These are phyloP conservation scores for Solanum ahanhuiri DNA, from an alignment of 257 asterid genomes.

Conservation along the genomic window DNA sequence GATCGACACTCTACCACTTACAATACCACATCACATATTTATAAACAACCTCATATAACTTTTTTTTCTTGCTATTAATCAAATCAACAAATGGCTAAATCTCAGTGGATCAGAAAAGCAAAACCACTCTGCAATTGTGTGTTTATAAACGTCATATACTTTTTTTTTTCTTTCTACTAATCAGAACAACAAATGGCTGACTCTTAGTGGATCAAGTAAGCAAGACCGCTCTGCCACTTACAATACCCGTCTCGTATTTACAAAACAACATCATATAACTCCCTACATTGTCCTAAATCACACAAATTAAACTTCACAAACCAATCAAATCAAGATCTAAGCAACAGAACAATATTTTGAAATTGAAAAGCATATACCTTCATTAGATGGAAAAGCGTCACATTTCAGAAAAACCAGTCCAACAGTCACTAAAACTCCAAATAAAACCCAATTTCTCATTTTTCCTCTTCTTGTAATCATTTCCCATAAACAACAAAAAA, in stretches of 20 bases:
- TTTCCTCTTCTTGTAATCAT: background rate
- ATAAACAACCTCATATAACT: background rate
- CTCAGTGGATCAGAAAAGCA: background rate
- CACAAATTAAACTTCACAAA: background rate
- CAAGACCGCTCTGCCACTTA: background rate
- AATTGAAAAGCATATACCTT: constrained; percentile 34
- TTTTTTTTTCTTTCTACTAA: background rate
- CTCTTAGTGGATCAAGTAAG: background rate
- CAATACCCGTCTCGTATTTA: background rate
- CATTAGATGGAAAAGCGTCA: constrained; percentile 46
- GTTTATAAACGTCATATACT: background rate
- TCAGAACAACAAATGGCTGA: background rate
- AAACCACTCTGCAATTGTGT: background rate
- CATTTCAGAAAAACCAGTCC: constrained; percentile 27
- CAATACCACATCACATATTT: background rate
- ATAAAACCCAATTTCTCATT: constrained; percentile 31
- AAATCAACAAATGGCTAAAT: background rate
- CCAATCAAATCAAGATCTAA: constrained; percentile 59
- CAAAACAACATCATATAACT: background rate
- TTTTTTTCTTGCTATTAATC: background rate
- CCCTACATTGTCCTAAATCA: constrained; percentile 8
- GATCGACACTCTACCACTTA: background rate
- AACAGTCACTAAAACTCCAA: constrained; percentile 31
- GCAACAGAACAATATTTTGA: background rate
- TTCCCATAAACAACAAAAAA: background rate